A percentile compares a stretch with the other conserved stretches of the same genome.
These are phyloP conservation scores for Colletotrichum sp. DNA, from an alignment of 2,329 filamentous ascomycete genomes.

Conservation along the genomic window DNA sequence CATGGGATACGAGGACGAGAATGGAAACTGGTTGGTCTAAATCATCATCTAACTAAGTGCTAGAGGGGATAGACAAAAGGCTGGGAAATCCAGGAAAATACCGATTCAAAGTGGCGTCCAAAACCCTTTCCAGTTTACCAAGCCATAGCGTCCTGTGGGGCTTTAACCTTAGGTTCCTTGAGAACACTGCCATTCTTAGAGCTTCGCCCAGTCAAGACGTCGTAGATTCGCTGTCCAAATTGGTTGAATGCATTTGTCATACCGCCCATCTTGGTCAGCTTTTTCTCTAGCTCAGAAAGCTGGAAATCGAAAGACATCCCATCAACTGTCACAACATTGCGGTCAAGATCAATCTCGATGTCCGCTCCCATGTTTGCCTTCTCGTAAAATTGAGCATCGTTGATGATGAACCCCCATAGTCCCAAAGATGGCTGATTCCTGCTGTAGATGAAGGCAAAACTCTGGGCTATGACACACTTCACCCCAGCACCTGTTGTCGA, in stretches of 20 bases:
- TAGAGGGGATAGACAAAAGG: neutral
- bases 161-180: neutral
- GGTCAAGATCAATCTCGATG: conserved; percentile 39
- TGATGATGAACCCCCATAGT: conserved; percentile 45
- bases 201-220: neutral
- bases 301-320: conserved; percentile 35
- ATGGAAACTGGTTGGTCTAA: conserved; percentile 29
- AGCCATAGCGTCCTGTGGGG: neutral
- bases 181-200: neutral
- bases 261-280: conserved; percentile 39
- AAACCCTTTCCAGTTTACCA: neutral
- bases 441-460: conserved; percentile 51
- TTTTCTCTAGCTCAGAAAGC: conserved; percentile 42
- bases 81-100: neutral
- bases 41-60: neutral
- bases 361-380: conserved; percentile 36
- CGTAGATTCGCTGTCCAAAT: conserved; percentile 34
- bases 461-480: conserved; percentile 46
- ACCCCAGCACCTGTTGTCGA: conserved; percentile 33
- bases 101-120: neutral
- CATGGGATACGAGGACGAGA: conserved; percentile 32
- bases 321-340: conserved; percentile 18
- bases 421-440: conserved; percentile 51
- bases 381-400: conserved; percentile 41
- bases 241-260: conserved; percentile 42